Evolutionary conservation across 2,329 filamentous ascomycete genomes (phyloP), one percentile per base, ranked within the genome.

Genomic region (Capronia epimyces): DNA sequence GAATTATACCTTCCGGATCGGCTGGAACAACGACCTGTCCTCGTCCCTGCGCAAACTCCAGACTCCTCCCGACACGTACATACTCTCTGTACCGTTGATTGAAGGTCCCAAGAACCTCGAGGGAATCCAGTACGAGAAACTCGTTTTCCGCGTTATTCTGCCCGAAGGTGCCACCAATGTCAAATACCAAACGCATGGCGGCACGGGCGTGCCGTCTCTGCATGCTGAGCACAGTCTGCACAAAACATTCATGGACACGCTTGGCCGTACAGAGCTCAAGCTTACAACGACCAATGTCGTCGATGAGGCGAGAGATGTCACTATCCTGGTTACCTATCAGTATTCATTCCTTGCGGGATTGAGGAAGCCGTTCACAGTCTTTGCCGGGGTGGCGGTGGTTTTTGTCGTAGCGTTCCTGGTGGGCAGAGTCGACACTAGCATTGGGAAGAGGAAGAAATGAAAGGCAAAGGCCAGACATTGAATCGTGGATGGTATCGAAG

Each of bases 1-100:
- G 93, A 95, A 95, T 71, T 97, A 96, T 71, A 93, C 87, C 59
- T 98, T 97, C 75, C 88, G 86, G 52, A 83, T 97, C 50, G 93
- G 93, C 60, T 98, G 93, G 93, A 94, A 97, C 72, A 84, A 87
- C 46, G 82, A 95, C 60, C 77, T 94, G 22, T 82, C 82, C 63
- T 81, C 80, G 50, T 93, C 87, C 67, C 67, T 98, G 59, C 83
- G 88, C 62, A 76, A 75, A 62, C 64, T 75, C 20, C 80, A 75
- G 61, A 63, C 68, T 5, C 75, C 79, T 36, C 72, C 75, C 40
- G 82, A 88, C 53, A 79, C 81, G n/a, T 95, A 88, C 64, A 78
- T 95, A 8, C 78, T 98, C 53, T 94, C 88, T 65, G 84, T 96
- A 6, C 91, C 93, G 6, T 93, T 98, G 72, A 73, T 98, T 9